Conservation (phyloP, 2,329 filamentous ascomycete genomes). For the Aspergillus jensenii region DNA sequence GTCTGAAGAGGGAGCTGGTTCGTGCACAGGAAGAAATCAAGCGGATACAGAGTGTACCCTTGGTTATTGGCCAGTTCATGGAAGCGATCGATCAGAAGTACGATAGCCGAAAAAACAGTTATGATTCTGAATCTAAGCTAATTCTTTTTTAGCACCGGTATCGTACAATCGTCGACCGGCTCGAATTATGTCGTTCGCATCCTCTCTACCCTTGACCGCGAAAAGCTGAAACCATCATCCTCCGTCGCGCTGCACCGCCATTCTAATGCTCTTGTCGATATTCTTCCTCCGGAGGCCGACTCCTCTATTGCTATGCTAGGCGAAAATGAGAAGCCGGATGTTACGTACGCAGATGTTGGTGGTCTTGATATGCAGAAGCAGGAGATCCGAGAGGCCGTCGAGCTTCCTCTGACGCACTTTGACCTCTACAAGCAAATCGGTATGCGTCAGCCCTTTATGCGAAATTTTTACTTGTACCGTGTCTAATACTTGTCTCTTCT, state of each 20-base stretch:
- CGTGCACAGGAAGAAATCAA: conserved; percentile 99
- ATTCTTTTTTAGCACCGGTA: conserved; percentile 70
- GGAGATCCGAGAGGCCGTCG: conserved; percentile 96
- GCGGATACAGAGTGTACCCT: conserved; percentile 94
- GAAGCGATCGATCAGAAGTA: conserved; percentile 99
- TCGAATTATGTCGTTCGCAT: conserved; percentile 99
- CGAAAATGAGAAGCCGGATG: conserved; percentile 93
- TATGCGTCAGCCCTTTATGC: conserved; percentile 21
- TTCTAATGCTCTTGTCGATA: conserved; percentile 97
- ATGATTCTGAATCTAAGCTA: conserved; percentile 11
- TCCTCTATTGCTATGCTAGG: conserved; percentile 98
- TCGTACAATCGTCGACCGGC: conserved; percentile 96
- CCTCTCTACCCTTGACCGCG: conserved; percentile 94
- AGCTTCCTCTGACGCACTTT: conserved; percentile 94
- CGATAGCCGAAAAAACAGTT: conserved; percentile 26
- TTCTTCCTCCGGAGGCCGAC: conserved; percentile 96
- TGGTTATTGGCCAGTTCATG: conserved; percentile 99
- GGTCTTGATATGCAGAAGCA: conserved; percentile 99
- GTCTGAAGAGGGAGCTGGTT: conserved; percentile 94
- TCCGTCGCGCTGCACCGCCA: conserved; percentile 97
- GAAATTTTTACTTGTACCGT: background rate
- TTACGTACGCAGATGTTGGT: conserved; percentile 96
- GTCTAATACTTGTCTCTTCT: background rate
- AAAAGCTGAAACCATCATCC: conserved; percentile 95
- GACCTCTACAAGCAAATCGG: conserved; percentile 99